phyloP scores from a whole-genome alignment of 805 yeast genomes.

The Hanseniaspora guilliermondii region DNA sequence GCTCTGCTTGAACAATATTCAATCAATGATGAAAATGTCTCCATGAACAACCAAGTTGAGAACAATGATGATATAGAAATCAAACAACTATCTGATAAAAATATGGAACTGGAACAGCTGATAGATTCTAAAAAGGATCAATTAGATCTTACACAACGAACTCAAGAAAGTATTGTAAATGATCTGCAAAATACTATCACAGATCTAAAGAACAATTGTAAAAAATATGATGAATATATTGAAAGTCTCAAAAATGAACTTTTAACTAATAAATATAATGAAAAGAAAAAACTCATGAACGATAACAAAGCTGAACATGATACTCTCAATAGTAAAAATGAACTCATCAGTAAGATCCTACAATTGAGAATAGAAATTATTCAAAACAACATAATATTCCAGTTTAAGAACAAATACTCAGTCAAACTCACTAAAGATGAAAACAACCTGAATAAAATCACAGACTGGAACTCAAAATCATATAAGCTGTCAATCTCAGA shows the following conservation, averaged over 20 bases:
- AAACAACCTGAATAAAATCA: neutral
- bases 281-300: neutral
- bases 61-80: neutral
- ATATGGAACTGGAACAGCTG: conserved; percentile 21
- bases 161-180: conserved; percentile 16
- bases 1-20: conserved; percentile 1
- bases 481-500: neutral
- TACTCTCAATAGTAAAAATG: neutral
- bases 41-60: neutral
- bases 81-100: neutral
- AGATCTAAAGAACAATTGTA: neutral
- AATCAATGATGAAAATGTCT: neutral
- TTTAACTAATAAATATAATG: neutral
- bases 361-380: neutral
- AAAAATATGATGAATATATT: conserved; percentile 2
- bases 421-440: neutral
- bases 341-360: neutral
- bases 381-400: neutral
- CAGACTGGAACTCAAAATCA: conserved; percentile 1
- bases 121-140: conserved; percentile 27
- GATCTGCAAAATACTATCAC: conserved; percentile 15
- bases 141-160: conserved; percentile 17
- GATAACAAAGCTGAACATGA: neutral
- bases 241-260: conserved; percentile 11
- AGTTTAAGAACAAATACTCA: conserved; percentile 1